phyloP scores from a whole-genome alignment of 805 yeast species.

The Vanderwaltozyma polyspora region DNA sequence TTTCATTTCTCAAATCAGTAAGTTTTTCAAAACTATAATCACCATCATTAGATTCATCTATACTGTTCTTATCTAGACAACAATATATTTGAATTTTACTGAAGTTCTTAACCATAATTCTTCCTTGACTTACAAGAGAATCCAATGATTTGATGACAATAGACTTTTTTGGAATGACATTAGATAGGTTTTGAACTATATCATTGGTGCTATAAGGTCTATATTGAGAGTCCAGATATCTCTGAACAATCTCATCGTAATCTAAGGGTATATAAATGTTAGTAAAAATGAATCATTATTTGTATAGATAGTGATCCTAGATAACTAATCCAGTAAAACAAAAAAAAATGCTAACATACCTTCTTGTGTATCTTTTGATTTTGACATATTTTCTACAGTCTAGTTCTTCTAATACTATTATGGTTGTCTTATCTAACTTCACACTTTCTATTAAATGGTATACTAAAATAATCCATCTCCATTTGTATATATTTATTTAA shows the following conservation, averaged over 20 bases:
- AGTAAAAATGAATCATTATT: not conserved
- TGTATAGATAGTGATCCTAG: not conserved
- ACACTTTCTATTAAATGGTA: too few relatives aligned
- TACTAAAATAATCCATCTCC: too few relatives aligned
- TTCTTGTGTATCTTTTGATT: conserved; percentile 3
- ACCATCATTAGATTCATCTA: conserved; percentile 4
- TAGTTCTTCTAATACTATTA: too few relatives aligned
- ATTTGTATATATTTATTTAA: too few relatives aligned
- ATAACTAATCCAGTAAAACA: not conserved
- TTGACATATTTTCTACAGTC: conserved; percentile 1
- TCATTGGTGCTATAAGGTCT: conserved; percentile 40
- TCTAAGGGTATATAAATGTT: conserved; percentile 5
- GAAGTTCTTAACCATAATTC: conserved; percentile 30
- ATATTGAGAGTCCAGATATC: conserved; percentile 34
- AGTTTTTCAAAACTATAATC: conserved; percentile 12
- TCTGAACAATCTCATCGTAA: conserved; percentile 23
- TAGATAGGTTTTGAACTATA: conserved; percentile 35
- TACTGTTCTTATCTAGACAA: conserved; percentile 26
- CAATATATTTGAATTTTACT: conserved; percentile 37
- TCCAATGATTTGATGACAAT: conserved; percentile 27
- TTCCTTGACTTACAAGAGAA: conserved; percentile 23
- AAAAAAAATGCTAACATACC: conserved; percentile 5
- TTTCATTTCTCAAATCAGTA: conserved; percentile 16
- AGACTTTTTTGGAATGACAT: conserved; percentile 27
- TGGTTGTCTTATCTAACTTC: too few relatives aligned